Conservation (phyloP, 1,284 basidiomycete genomes). For the Lentinus polychrous region DNA sequence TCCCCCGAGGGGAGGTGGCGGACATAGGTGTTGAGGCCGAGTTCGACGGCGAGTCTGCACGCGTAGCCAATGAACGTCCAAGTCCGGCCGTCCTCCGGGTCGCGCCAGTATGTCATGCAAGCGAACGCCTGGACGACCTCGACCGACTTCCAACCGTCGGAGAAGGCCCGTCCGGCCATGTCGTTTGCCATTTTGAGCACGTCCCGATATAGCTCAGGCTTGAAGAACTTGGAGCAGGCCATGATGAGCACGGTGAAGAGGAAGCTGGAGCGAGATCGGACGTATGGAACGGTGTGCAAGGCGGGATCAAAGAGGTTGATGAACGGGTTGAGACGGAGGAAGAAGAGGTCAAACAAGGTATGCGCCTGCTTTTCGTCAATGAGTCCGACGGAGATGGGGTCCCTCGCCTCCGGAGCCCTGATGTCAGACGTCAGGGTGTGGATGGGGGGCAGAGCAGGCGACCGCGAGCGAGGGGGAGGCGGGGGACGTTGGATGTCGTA, state of each 20-base stretch:
- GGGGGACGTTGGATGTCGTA: conserved; percentile 13
- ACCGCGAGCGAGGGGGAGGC: conserved; percentile 18
- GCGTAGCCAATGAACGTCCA: conserved; percentile 84
- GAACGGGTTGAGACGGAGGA: conserved; percentile 76
- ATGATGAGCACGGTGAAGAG: conserved; percentile 78
- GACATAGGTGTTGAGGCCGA: conserved; percentile 65
- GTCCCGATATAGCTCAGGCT: conserved; percentile 55
- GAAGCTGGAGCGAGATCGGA: conserved; percentile 69
- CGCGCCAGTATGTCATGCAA: conserved; percentile 82
- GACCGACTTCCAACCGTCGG: conserved; percentile 67
- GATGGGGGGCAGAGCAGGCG: conserved; percentile 22
- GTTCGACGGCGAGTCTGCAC: conserved; percentile 77
- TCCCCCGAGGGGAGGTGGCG: conserved; percentile 48
- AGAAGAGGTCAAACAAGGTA: conserved; percentile 67
- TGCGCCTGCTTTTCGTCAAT: conserved; percentile 61
- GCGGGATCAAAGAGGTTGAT: conserved; percentile 79
- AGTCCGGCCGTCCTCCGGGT: conserved; percentile 72
- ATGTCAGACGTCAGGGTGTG: conserved; percentile 7
- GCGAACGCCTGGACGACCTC: conserved; percentile 82
- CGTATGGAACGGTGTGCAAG: conserved; percentile 66
- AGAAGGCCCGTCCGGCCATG: conserved; percentile 68
- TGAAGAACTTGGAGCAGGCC: conserved; percentile 82
- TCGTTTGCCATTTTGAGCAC: conserved; percentile 66
- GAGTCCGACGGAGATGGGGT: conserved; percentile 64
- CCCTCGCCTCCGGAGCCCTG: conserved; percentile 34